Percentiles rank a stretch among this genome's conserved stretches.
phyloP scores from a whole-genome alignment of 208 protist species.

The Jaenimonas drosophilae region DNA sequence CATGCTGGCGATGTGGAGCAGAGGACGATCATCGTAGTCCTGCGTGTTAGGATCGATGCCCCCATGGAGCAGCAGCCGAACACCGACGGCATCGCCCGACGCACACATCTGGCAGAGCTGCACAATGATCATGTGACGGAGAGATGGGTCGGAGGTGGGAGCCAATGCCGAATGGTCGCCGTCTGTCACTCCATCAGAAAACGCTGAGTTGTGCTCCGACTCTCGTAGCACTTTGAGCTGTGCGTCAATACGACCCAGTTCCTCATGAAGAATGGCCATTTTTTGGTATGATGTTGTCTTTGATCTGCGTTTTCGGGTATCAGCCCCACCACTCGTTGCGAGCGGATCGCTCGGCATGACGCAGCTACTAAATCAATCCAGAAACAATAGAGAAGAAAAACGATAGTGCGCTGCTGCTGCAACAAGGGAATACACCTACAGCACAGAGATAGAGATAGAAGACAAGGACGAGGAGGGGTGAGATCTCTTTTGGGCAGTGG shows the following conservation, averaged over 20 bases:
- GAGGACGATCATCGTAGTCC: slow-evolving; percentile 73
- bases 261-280: slow-evolving; percentile 68
- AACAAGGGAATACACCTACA: not conserved
- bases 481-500: too few relatives aligned
- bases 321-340: not conserved
- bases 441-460: not conserved
- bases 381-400: not conserved
- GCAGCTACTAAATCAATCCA: not conserved
- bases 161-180: slow-evolving; percentile 17
- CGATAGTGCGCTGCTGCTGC: not conserved
- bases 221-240: slow-evolving; percentile 25
- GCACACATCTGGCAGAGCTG: slow-evolving; percentile 74
- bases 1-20: slow-evolving; percentile 71
- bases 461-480: too few relatives aligned
- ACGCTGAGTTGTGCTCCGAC: slow-evolving; percentile 3
- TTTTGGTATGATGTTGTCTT: slow-evolving; percentile 56
- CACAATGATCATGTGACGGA: slow-evolving; percentile 63
- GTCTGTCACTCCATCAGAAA: slow-evolving; percentile 5
- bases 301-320: not conserved
- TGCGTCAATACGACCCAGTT: slow-evolving; percentile 55
- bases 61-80: slow-evolving; percentile 54
- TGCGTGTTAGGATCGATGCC: slow-evolving; percentile 66
- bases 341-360: too few relatives aligned
- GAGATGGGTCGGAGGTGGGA: slow-evolving; percentile 25
- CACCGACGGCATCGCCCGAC: slow-evolving; percentile 46